These are phyloP conservation scores for Aspergillus oerlinghausenensis DNA, from an alignment of 2,329 filamentous ascomycete genomes.

Conservation along the genomic window DNA sequence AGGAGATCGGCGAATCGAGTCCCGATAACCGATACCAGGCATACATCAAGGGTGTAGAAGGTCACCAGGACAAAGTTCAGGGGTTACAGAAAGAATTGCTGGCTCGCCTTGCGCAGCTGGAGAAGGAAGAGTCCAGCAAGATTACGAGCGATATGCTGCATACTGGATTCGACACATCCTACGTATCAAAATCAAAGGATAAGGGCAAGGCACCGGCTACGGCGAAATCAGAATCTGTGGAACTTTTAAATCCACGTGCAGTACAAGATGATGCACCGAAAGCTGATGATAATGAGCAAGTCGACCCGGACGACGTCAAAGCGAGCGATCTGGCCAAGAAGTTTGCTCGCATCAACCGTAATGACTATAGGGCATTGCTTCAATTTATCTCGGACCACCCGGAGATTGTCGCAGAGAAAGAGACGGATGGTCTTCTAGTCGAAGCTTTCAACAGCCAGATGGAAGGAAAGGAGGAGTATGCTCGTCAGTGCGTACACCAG, in stretches of 20 bases:
- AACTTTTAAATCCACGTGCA: slow-evolving; percentile 68
- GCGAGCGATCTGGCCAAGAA: slow-evolving; percentile 72
- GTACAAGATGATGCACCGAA: slow-evolving; percentile 43
- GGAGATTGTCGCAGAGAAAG: slow-evolving; percentile 71
- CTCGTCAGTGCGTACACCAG: slow-evolving; percentile 87
- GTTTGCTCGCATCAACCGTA: slow-evolving; percentile 73
- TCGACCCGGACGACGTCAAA: slow-evolving; percentile 69
- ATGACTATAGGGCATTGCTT: slow-evolving; percentile 68
- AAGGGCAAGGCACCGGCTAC: slow-evolving; percentile 42
- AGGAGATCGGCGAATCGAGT: slow-evolving; percentile 69
- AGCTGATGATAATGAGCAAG: slow-evolving; percentile 48
- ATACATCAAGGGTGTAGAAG: slow-evolving; percentile 73
- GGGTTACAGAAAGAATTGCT: slow-evolving; percentile 71
- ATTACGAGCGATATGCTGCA: slow-evolving; percentile 91
- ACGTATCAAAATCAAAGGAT: slow-evolving; percentile 61
- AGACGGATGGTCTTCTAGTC: slow-evolving; percentile 86
- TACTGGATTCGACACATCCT: slow-evolving; percentile 84
- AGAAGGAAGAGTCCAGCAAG: slow-evolving; percentile 79
- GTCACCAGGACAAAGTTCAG: slow-evolving; percentile 72
- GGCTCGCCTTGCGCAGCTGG: slow-evolving; percentile 70
- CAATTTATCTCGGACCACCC: slow-evolving; percentile 77
- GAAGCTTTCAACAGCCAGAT: slow-evolving; percentile 88
- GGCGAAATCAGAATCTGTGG: slow-evolving; percentile 47
- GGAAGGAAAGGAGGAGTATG: slow-evolving; percentile 68
- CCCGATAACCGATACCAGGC: slow-evolving; percentile 65